phyloP scores from a whole-genome alignment of 805 yeast genomes.

The Barnettozyma vustinii region DNA sequence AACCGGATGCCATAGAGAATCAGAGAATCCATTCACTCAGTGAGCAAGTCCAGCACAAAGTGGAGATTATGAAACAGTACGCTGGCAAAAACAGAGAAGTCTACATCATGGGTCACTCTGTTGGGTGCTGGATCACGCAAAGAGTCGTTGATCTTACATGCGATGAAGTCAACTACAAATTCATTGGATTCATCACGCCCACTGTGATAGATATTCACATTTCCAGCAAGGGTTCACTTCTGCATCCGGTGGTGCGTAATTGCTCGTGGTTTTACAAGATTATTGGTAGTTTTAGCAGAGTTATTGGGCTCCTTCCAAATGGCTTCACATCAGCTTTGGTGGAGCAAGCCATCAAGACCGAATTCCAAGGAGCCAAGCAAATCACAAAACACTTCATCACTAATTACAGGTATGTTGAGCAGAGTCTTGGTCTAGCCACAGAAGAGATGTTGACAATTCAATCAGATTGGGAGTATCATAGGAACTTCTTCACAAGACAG shows the following conservation, averaged over 20 bases:
- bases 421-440: constrained; percentile 49
- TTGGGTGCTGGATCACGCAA: constrained; percentile 63
- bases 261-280: constrained; percentile 26
- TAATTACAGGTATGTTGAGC: constrained; percentile 42
- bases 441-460: constrained; percentile 54
- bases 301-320: constrained; percentile 24
- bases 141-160: constrained; percentile 33
- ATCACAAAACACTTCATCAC: constrained; percentile 40
- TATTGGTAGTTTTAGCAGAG: constrained; percentile 27
- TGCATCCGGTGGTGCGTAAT: constrained; percentile 25
- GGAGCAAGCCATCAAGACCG: constrained; percentile 8
- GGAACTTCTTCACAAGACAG: constrained; percentile 33
- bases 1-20: constrained; percentile 12
- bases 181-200: constrained; percentile 64
- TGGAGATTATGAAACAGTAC: constrained; percentile 39
- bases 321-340: constrained; percentile 8
- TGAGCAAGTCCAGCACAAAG: constrained; percentile 56
- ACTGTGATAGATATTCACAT: constrained; percentile 57
- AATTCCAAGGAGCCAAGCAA: constrained; percentile 10
- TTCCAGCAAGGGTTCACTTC: constrained; percentile 34
- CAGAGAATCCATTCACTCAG: constrained; percentile 36
- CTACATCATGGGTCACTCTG: constrained; percentile 60
- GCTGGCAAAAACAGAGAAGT: constrained; percentile 30
- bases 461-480: constrained; percentile 46
- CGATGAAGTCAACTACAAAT: constrained; percentile 28